Evolutionary conservation across 257 asterid species (phyloP), one percentile per base, ranked within the genome.

Genomic region (Plantago ovata): DNA sequence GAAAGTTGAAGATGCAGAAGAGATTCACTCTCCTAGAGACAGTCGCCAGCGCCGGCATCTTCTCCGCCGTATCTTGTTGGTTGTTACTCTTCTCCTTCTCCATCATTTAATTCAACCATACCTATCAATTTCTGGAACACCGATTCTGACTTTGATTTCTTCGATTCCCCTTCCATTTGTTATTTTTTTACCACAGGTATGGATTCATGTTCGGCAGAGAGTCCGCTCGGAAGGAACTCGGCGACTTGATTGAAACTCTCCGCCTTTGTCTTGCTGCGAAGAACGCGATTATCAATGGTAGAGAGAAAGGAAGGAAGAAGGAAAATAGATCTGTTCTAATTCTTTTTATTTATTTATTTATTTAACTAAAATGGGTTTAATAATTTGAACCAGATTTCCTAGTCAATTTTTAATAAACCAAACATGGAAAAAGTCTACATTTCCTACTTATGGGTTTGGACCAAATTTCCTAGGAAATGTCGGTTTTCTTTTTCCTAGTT

Each of bases 151-250:
- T n/a, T 12, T 56, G 46, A n/a, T 59, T 2, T 12, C 43, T 7
- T 4, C 12, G 10, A 16, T 3, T 33, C 38, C 24, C 13, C 1
- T 11, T 18, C 48, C 20, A 50, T 18, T 20, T 20, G 22, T 45
- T 39, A n/a, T n/a, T n/a, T n/a, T n/a, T 68, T 36, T 3, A 52
- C 69, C 13, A 57, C 62, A 91, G 96, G 96, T 91, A 87, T 41
- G 98, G 95, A 14, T 91, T 85, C 73, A 85, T 87, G 95, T 85
- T 91, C 66, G 96, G 96, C 13, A 68, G 93, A 76, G 98, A 91
- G 58, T 80, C 95, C 2, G 84, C 95, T 43, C 82, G 96, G 40
- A 85, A 83, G 71, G 96, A 87, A 73, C 89, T 91, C 28, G 75
- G 71, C 38, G 87, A 79, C 38, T 75, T 87, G 71, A 84, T 89